Base-by-base conservation (phyloP, 139 green algal species). In the Coelastrella sp. region DNA sequence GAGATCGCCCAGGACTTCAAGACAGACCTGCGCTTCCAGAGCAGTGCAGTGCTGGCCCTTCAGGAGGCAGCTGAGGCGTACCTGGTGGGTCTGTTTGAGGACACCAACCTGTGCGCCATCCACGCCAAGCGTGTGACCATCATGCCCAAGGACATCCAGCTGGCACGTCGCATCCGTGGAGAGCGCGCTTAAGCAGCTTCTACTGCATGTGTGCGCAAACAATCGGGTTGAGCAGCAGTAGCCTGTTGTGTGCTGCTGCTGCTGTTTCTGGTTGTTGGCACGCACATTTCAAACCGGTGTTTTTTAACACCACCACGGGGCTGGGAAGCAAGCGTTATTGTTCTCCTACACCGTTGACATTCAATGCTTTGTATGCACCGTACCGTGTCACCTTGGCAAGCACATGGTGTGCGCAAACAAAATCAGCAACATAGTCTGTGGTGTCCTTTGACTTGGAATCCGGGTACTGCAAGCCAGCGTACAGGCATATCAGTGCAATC, bases 1-100 rank as follows among this genome's bases (percentile, higher is more conserved):
- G 98, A 99, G 95, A 99, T 99, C 88, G 97, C 98, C 59, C 97
- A 99, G 96, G 98, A 99, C 95, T 99, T 99, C 98, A 99, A 99
- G 97, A 99, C 98, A 79, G 98, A 99, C 96, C 95, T 99, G 93
- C 96, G 98, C 89, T 99, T 99, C 96, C 98, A 99, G 96, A 95
- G 92, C 90, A 97, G 95, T 65, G 98, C 98, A n/a, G 97, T 99
- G 64, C 94, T 99, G 85, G 98, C 96, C 22, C 96, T 99, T 77
- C 98, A 99, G 95, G 98, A 99, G 95, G 98, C 98, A 32, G 96
- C 97, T 80, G 98, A 99, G 96, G 98, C 97, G 58, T 99, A 99
- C 96, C 95, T 99, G 92, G 97, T 99, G 91, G 97, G 97, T 87
- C 95, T 99, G 89, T 99, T 99, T 82, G 97, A 99, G 95, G 97